Evolutionary conservation across 352 stramenopile genomes (phyloP).

Genomic region (Pythium oligandrum): DNA sequence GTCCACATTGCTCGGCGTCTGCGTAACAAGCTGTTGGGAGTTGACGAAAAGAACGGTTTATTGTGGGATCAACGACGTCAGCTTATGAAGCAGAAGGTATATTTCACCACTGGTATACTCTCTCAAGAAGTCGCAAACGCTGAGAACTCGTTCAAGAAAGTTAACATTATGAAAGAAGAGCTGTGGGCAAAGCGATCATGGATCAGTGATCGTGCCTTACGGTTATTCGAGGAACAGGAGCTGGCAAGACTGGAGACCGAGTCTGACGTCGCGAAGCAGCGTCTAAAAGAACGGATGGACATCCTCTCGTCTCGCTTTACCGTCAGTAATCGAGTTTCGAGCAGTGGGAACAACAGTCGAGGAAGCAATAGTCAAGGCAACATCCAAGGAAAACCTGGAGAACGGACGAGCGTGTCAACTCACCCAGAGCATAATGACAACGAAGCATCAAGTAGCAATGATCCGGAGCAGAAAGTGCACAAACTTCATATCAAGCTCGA

Average conservation of each 20-base stretch:
- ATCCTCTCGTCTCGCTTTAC: conserved; percentile 7
- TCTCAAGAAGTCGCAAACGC: conserved; percentile 22
- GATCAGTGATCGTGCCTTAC: conserved; percentile 25
- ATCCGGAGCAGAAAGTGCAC: conserved; percentile 6
- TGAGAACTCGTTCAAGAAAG: conserved; percentile 36
- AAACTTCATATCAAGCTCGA: conserved; percentile 24
- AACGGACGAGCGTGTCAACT: too few species aligned
- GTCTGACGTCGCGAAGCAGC: neutral
- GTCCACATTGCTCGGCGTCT: conserved; percentile 20
- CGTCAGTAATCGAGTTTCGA: conserved; percentile 8
- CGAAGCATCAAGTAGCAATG: too few species aligned
- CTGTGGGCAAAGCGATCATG: conserved; percentile 28
- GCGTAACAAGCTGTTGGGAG: conserved; percentile 15
- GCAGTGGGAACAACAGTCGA: conserved; percentile 11
- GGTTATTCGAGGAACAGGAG: conserved; percentile 25
- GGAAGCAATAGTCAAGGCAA: conserved; percentile 1
- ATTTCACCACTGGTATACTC: conserved; percentile 17
- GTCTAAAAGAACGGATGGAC: conserved; percentile 11
- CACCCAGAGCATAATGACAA: too few species aligned
- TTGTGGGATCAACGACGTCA: conserved; percentile 25
- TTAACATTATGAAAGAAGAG: conserved; percentile 42
- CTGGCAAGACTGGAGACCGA: conserved; percentile 15
- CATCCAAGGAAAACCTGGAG: too few species aligned
- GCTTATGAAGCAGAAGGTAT: conserved; percentile 28
- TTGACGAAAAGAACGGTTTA: conserved; percentile 11